These are phyloP conservation scores for Mycena latifolia DNA, from an alignment of 768 basidiomycete species.

Conservation along the genomic window DNA sequence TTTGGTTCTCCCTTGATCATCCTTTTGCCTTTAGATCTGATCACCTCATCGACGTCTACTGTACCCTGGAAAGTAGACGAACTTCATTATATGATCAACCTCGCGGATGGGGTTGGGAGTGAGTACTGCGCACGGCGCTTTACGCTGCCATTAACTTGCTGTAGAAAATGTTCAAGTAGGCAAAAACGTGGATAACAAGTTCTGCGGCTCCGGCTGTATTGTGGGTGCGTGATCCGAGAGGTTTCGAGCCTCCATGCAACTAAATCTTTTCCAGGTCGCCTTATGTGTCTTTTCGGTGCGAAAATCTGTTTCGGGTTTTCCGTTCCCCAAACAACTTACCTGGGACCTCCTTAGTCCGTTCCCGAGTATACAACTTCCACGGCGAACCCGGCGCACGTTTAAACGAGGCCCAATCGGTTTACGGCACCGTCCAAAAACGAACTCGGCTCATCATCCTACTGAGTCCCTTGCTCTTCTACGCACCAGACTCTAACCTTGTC, in stretches of 20 bases:
- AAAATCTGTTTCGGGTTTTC: not conserved
- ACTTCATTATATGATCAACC: constrained; percentile 52
- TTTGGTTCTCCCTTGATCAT: not conserved
- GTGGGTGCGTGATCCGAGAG: constrained; percentile 39
- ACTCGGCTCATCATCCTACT: constrained; percentile 54
- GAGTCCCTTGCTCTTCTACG: constrained; percentile 62
- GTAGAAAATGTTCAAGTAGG: constrained; percentile 31
- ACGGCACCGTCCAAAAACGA: constrained; percentile 41
- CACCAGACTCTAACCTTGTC: constrained; percentile 60
- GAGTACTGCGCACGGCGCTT: not conserved
- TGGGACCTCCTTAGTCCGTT: constrained; percentile 41
- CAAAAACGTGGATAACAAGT: constrained; percentile 6
- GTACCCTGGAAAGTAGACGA: constrained; percentile 38
- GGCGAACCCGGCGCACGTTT: constrained; percentile 62
- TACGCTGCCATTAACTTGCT: not conserved
- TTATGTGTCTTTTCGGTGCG: constrained; percentile 60
- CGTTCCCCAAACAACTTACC: not conserved
- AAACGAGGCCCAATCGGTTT: constrained; percentile 57
- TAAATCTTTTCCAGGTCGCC: constrained; percentile 46
- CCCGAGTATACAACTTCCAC: constrained; percentile 60
- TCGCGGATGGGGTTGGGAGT: constrained; percentile 48
- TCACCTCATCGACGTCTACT: constrained; percentile 52
- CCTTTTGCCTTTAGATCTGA: not conserved
- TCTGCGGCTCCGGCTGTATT: constrained; percentile 38
- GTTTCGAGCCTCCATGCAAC: not conserved